Base-by-base conservation (phyloP, 2,329 filamentous ascomycete species). In the Periglandula ipomoeae region DNA sequence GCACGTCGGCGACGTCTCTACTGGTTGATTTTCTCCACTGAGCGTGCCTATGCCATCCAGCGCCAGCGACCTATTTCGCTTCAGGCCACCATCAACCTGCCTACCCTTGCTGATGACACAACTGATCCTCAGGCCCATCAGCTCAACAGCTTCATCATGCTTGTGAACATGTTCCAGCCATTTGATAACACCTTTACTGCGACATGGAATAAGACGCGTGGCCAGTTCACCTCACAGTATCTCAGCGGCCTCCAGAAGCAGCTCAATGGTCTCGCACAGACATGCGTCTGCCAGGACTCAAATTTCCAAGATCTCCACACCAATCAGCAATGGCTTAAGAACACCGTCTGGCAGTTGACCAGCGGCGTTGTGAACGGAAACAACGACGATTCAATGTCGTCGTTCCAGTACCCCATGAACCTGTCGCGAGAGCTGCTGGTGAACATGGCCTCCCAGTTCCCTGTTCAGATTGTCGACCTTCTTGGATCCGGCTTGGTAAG, bases 381-480 rank as follows among this genome's bases (percentile, higher is more conserved):
- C 52, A 63, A 72, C 50, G 74, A 81, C 37, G 71, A 76, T 19
- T 69, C 68, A 53, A 72, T 84, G 52, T 76, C 80, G 0, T 76
- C 80, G 0, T 85, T 84, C 55, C 74, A 76, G 46, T 85, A 82
- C 55, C 77, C 82, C 3, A 70, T 82, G 19, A 75, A 81, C 45
- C 75, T 86, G 53, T 73, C 82, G 0, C 71, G 75, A 41, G 82
- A 87, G 50, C 59, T 88, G 7, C 59, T 87, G 23, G 68, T 76
- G 20, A 75, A 76, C 13, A 80, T 90, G 65, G 82, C 85, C 4
- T 79, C 81, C 15, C 79, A 85, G 47, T 85, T 93, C 58, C 83
- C 84, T 0, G 79, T 80, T 32, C 76, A 83, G 55, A 81, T 89
- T 71, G 87, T 89, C 70, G 87, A 91, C 54, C 71, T 90, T 3